Evolutionary conservation across 2,329 filamentous ascomycete species (phyloP), one percentile per base, ranked within the genome.

Genomic region (Herpotrichia juniperi): DNA sequence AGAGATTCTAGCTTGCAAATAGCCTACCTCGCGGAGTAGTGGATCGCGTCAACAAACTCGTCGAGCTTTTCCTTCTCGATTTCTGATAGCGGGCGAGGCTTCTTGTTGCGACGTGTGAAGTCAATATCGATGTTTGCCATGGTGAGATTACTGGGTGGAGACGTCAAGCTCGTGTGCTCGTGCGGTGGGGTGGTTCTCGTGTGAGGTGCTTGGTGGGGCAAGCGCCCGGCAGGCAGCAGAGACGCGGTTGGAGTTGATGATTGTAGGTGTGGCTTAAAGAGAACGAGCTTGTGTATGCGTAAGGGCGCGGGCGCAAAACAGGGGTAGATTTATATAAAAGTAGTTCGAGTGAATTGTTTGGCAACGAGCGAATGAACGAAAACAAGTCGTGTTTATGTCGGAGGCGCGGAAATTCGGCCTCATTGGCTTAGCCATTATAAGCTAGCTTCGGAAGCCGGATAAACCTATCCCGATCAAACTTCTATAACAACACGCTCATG

Each of bases 31-130:
- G 90, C 85, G 46, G 93, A 97, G 79, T 99, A 99, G 77, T 97
- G 93, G 66, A 99, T 99, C 26, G 86, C 85, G 67, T 97, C 92
- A 62, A 94, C 86, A 71, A 90, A 97, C 74, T 97, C 93, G 56
- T 97, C 91, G 53, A 99, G 81, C 54, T 88, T 86, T 61, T 88
- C 86, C 61, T 89, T 87, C 81, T 99, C 94, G 16, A 82, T 78
- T 58, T 97, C 91, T 26, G 87, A 86, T 51, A 99, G 79, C 57
- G 88, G 84, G 56, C 93, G 87, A 35, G 94, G 90, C 72, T 86
- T 85, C 78, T 90, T 89, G 79, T 97, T 97, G 73, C 93, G 90
- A 74, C 93, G 87, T 65, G 81, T 87, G 64, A 85, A 84, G 77
- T 97, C 93, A 68, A 96, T 92, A 67, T 87, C 84, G 73, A 82